Percentiles rank a stretch among this genome's conserved stretches.
These are phyloP conservation scores for Podospora australis DNA, from an alignment of 495 filamentous ascomycete genomes.

Conservation along the genomic window DNA sequence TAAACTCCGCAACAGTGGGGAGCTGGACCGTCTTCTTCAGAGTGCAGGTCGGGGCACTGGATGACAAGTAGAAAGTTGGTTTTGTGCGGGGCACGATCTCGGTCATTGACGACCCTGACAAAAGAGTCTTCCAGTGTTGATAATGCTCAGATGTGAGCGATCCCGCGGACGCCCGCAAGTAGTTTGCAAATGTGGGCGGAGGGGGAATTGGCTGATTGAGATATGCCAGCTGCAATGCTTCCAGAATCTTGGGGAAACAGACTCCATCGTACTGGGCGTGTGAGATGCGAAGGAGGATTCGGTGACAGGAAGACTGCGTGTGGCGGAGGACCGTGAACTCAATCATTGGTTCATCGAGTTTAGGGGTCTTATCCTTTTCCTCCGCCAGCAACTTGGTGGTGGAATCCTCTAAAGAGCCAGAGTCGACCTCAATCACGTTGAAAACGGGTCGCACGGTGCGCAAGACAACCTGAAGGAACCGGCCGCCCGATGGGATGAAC, in stretches of 20 bases:
- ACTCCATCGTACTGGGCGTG: constrained; percentile 66
- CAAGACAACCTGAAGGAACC: constrained; percentile 56
- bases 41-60: neutral
- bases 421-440: constrained; percentile 43
- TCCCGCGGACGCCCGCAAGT: constrained; percentile 46
- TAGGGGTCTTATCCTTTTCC: constrained; percentile 35
- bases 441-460: constrained; percentile 47
- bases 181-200: constrained; percentile 47
- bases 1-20: constrained; percentile 28
- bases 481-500: constrained; percentile 49
- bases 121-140: constrained; percentile 49
- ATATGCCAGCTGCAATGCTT: constrained; percentile 48
- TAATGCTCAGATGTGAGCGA: constrained; percentile 25
- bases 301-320: constrained; percentile 38
- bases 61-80: constrained; percentile 4
- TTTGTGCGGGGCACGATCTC: constrained; percentile 15
- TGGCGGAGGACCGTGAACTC: constrained; percentile 48
- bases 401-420: constrained; percentile 38
- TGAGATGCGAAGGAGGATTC: constrained; percentile 55
- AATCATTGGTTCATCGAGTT: constrained; percentile 50
- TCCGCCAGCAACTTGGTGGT: neutral
- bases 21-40: constrained; percentile 15
- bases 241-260: constrained; percentile 52
- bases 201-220: constrained; percentile 38
- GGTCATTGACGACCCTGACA: constrained; percentile 44